Evolutionary conservation across 345 rosid species (phyloP), one percentile per base, ranked within the genome.

Genomic region (Citrus glauca): DNA sequence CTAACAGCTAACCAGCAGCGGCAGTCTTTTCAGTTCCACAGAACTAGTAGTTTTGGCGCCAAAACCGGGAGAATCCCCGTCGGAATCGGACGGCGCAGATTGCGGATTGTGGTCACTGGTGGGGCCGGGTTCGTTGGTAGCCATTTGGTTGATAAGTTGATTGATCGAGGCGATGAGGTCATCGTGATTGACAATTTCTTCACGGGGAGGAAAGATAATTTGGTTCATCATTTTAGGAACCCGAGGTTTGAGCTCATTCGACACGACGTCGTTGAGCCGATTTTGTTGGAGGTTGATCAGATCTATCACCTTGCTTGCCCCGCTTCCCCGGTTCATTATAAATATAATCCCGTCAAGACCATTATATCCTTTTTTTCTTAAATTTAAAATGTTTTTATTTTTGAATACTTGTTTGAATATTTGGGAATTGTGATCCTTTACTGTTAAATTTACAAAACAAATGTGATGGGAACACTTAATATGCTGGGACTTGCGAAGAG

Each of bases 401-500:
- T 35, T 80, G 67, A 56, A 40, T 79, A 55, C 55, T 76, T 27
- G 16, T 32, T 17, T 25, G 72, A 53, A 50, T 37, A 66, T 25
- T 78, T 81, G 85, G 1, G 17, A 11, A 45, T 80, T 53, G 6
- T 17, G 84, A 81, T 88, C 90, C 96, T 89, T 93, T 79, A 90
- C 89, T 53, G 60, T 73, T 67, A 50, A 28, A 65, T 79, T 73
- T 72, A 96, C 98, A 96, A 96, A 95, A 96, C 98, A 4, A 96
- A 96, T 89, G 99, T 96, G 81, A 94, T 96, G 99, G 99, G 99
- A 5, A 96, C 98, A 17, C 92, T 96, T 71, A 94, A 96, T 81
- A 92, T 96, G 99, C 74, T 96, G 94, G 99, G 98, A 53, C 90
- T 96, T 80, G 99, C 99, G 9, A 96, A 96, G 95, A 92, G 99